These are phyloP conservation scores for Colletotrichum tanaceti DNA, from an alignment of 2,329 filamentous ascomycete species.

Conservation along the genomic window DNA sequence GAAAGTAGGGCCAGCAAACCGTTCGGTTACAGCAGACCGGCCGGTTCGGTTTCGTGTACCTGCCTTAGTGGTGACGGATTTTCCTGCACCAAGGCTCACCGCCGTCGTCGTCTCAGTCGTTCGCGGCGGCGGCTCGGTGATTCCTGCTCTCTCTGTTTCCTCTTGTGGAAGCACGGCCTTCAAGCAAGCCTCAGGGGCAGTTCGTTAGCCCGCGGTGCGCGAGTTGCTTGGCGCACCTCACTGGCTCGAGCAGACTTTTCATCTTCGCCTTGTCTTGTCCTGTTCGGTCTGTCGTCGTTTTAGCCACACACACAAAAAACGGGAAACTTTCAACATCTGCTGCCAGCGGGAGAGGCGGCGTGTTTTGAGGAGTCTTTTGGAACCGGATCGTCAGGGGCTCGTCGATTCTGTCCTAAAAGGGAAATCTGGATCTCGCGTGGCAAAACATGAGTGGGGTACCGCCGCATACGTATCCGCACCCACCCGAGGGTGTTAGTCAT, in stretches of 20 bases:
- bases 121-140: neutral
- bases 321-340: constrained; percentile 11
- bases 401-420: constrained; percentile 4
- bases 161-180: neutral
- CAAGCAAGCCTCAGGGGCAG: neutral
- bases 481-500: too few relatives aligned
- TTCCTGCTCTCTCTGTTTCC: too few relatives aligned
- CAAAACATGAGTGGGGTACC: neutral
- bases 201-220: neutral
- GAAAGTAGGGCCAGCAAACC: too few relatives aligned
- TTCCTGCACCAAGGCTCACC: neutral
- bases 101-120: neutral
- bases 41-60: constrained; percentile 16
- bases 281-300: neutral
- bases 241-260: too few relatives aligned
- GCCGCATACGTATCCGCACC: too few relatives aligned
- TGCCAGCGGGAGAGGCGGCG: constrained; percentile 15
- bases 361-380: constrained; percentile 19
- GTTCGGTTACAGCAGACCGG: constrained; percentile 2
- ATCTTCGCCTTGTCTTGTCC: too few relatives aligned
- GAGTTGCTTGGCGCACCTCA: too few relatives aligned
- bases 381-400: constrained; percentile 32
- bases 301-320: neutral
- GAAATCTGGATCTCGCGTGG: neutral
- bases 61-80: constrained; percentile 20